Evolutionary conservation across 129 eudicot species (phyloP).

Genomic region (Ambrosia trifida): DNA sequence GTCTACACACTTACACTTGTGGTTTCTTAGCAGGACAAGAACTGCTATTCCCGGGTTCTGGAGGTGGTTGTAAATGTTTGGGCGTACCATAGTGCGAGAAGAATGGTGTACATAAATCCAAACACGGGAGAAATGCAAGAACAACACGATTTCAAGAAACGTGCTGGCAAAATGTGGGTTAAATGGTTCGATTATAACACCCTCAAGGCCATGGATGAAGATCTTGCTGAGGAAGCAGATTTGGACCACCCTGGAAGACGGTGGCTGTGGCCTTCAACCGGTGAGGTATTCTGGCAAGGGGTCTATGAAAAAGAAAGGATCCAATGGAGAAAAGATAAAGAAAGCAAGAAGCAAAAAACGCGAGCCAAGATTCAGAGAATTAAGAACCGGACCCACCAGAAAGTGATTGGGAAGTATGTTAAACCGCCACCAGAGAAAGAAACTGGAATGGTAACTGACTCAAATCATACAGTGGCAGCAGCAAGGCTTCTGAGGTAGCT

Average conservation of each 20-base stretch:
- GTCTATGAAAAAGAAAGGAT: slow-evolving; percentile 69
- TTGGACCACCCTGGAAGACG: slow-evolving; percentile 45
- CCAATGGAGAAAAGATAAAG: slow-evolving; percentile 53
- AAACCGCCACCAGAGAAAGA: slow-evolving; percentile 60
- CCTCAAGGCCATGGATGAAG: slow-evolving; percentile 88
- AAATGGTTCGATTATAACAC: slow-evolving; percentile 79
- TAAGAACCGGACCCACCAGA: slow-evolving; percentile 60
- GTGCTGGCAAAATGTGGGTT: slow-evolving; percentile 88
- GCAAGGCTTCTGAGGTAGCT: slow-evolving; percentile 44
- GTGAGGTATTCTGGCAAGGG: slow-evolving; percentile 93
- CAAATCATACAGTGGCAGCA: slow-evolving; percentile 34
- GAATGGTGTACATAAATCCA: slow-evolving; percentile 78
- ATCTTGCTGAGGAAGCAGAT: slow-evolving; percentile 84
- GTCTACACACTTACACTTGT: not conserved
- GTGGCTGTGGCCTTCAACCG: slow-evolving; percentile 93
- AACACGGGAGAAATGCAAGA: slow-evolving; percentile 72
- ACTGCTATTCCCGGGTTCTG: slow-evolving; percentile 84
- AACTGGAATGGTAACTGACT: not conserved
- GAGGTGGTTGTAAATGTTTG: slow-evolving; percentile 89
- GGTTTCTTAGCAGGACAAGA: slow-evolving; percentile 65
- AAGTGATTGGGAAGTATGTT: slow-evolving; percentile 69
- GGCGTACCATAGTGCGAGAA: slow-evolving; percentile 90
- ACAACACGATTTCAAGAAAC: slow-evolving; percentile 60
- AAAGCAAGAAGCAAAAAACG: slow-evolving; percentile 57
- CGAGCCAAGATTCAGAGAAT: slow-evolving; percentile 72